Conservation (phyloP, 352 stramenopile genomes). For the Phytophthora pluvialis region DNA sequence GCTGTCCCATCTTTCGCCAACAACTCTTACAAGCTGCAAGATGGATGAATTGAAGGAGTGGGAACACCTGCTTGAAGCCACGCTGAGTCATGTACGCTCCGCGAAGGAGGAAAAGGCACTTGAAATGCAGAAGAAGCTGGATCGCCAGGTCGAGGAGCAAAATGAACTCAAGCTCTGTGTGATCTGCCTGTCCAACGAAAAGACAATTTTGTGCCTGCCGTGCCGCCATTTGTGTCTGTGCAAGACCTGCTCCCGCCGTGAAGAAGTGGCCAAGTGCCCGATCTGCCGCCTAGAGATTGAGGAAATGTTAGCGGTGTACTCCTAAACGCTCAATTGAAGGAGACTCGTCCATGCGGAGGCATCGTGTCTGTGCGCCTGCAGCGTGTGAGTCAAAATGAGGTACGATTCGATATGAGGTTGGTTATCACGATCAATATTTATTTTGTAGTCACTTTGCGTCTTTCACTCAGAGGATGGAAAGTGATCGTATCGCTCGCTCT, state of each 20-base stretch:
- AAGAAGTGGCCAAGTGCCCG: constrained; percentile 81
- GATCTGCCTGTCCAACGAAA: constrained; percentile 83
- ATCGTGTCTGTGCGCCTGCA: no score
- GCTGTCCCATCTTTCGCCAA: constrained; percentile 34
- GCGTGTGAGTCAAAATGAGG: background rate
- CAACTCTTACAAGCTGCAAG: constrained; percentile 31
- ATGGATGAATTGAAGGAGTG: constrained; percentile 75
- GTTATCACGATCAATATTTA: constrained; percentile 2
- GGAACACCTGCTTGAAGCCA: constrained; percentile 74
- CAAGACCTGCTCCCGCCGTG: constrained; percentile 66
- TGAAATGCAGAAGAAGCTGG: constrained; percentile 78
- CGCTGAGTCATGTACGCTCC: constrained; percentile 56
- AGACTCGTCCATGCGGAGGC: background rate
- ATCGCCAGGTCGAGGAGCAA: constrained; percentile 77
- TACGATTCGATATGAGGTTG: background rate
- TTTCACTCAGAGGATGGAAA: constrained; percentile 24
- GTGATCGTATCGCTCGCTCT: background rate
- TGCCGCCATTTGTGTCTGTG: constrained; percentile 87
- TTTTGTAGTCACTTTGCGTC: constrained; percentile 25
- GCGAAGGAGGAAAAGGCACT: constrained; percentile 79
- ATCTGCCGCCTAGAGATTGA: constrained; percentile 87
- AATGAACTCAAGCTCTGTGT: constrained; percentile 89
- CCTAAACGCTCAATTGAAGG: constrained; percentile 40
- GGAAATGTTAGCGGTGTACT: constrained; percentile 86
- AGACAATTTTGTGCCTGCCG: constrained; percentile 84